Conservation (phyloP, 129 eudicot genomes). For the Chrysanthemum makinoi region DNA sequence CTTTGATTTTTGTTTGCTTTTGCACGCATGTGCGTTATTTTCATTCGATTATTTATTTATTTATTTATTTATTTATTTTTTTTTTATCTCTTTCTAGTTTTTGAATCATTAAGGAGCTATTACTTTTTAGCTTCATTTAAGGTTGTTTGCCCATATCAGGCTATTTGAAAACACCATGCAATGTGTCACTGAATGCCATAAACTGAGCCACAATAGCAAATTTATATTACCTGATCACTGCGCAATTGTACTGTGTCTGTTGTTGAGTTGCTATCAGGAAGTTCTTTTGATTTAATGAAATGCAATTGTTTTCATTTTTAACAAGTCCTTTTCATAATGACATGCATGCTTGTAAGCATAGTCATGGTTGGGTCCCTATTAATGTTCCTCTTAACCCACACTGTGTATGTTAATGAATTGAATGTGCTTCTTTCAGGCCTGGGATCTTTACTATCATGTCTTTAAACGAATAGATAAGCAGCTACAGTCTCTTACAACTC, state of each 20-base stretch:
- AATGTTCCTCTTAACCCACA: slow-evolving; percentile 3
- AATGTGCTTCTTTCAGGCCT: slow-evolving; percentile 57
- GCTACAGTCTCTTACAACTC: slow-evolving; percentile 83
- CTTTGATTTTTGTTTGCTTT: neutral
- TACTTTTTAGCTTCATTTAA: too few relatives aligned
- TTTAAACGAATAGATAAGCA: slow-evolving; percentile 94
- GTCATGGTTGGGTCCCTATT: neutral
- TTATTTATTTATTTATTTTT: too few relatives aligned
- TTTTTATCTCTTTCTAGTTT: too few relatives aligned
- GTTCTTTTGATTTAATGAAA: neutral
- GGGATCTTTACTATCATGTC: slow-evolving; percentile 98
- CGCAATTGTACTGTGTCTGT: neutral
- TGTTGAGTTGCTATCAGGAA: neutral
- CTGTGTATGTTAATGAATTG: slow-evolving; percentile 15
- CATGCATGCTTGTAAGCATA: slow-evolving; percentile 2
- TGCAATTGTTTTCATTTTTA: neutral
- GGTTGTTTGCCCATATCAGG: too few relatives aligned
- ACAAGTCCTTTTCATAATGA: neutral
- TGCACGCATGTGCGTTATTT: neutral
- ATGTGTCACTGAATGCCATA: too few relatives aligned
- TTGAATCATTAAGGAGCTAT: too few relatives aligned
- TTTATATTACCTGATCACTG: too few relatives aligned
- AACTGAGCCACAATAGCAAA: too few relatives aligned
- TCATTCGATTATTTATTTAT: too few relatives aligned
- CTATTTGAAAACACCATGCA: too few relatives aligned